Evolutionary conservation across 805 yeast species (phyloP).

Genomic region (Priceomyces castillae): DNA sequence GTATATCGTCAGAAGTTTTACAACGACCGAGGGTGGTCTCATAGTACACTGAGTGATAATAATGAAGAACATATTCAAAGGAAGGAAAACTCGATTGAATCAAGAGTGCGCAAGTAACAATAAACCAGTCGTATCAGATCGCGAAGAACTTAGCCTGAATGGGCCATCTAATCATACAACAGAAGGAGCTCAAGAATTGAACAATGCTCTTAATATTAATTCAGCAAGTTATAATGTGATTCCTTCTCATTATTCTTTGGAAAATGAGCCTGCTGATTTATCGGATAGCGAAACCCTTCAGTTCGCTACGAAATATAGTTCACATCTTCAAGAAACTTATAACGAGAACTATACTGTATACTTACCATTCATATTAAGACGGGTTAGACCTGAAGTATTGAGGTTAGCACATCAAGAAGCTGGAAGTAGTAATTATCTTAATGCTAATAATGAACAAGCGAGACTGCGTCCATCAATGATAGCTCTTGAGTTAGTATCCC

Average conservation of each 20-base stretch:
- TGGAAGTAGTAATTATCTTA: not conserved
- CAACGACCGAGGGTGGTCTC: too few species aligned
- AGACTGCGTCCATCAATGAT: not conserved
- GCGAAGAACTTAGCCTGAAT: slow-evolving; percentile 7
- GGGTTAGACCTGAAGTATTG: slow-evolving; percentile 18
- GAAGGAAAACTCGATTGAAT: not conserved
- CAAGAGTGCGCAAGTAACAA: not conserved
- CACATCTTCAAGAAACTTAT: slow-evolving; percentile 35
- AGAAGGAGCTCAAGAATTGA: not conserved
- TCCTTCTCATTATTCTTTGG: not conserved
- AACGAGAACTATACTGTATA: slow-evolving; percentile 37
- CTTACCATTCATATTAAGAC: slow-evolving; percentile 37
- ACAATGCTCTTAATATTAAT: too few species aligned
- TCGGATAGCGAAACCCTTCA: slow-evolving; percentile 39
- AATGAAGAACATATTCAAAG: not conserved
- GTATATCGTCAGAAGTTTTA: too few species aligned
- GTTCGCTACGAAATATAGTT: slow-evolving; percentile 19
- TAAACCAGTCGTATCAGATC: slow-evolving; percentile 3
- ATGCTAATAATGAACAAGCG: not conserved
- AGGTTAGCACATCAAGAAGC: not conserved
- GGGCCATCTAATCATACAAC: slow-evolving; percentile 5
- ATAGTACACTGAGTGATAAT: too few species aligned
- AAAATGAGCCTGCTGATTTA: slow-evolving; percentile 20
- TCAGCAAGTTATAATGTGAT: not conserved
- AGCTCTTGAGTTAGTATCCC: not conserved